Conservation (phyloP, 441 rosid species). For the Gossypium davidsonii region DNA sequence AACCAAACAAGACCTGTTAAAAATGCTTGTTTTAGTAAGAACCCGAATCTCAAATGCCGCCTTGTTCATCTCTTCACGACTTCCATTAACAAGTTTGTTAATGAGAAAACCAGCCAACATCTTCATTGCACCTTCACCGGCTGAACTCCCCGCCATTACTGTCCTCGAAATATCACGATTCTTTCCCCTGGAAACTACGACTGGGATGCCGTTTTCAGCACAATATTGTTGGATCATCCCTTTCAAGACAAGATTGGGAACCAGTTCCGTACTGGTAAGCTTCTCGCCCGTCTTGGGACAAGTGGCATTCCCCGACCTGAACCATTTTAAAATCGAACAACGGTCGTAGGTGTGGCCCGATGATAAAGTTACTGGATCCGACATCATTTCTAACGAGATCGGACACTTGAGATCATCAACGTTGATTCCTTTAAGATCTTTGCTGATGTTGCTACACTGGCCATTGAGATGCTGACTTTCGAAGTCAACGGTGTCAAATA, state of each 20-base stretch:
- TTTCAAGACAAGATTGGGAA: slow-evolving; percentile 50
- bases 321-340: slow-evolving; percentile 62
- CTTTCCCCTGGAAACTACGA: slow-evolving; percentile 24
- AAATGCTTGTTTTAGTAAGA: slow-evolving; percentile 59
- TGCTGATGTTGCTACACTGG: background rate
- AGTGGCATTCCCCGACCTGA: slow-evolving; percentile 52
- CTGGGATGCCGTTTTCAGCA: slow-evolving; percentile 35
- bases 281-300: slow-evolving; percentile 73
- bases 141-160: slow-evolving; percentile 41
- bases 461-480: slow-evolving; percentile 15
- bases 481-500: slow-evolving; percentile 36
- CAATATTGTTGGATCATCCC: slow-evolving; percentile 46
- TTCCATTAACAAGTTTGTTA: slow-evolving; percentile 34
- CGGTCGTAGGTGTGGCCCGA: slow-evolving; percentile 81
- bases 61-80: slow-evolving; percentile 31
- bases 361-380: slow-evolving; percentile 59
- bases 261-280: slow-evolving; percentile 32
- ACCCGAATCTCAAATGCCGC: slow-evolving; percentile 58
- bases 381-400: slow-evolving; percentile 70
- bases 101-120: slow-evolving; percentile 42
- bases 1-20: slow-evolving; percentile 60
- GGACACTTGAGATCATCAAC: slow-evolving; percentile 70
- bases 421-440: slow-evolving; percentile 27
- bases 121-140: slow-evolving; percentile 50
- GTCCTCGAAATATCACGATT: slow-evolving; percentile 33